Evolutionary conservation across 140 eudicot species (phyloP).

Genomic region (Oenanthe javanica): DNA sequence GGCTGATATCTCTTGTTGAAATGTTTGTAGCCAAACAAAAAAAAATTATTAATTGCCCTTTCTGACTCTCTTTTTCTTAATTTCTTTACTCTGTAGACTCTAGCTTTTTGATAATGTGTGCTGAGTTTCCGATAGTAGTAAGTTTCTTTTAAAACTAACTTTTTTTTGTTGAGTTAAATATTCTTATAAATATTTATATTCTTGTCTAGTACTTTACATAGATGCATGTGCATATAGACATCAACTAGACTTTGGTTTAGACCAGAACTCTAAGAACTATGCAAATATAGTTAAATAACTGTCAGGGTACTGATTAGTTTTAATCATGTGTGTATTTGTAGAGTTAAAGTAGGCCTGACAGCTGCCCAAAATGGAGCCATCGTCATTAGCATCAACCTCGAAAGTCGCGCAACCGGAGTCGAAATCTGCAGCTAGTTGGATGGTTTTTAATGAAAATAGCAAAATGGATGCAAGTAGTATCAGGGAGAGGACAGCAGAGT

Average conservation of each 20-base stretch:
- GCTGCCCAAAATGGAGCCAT: background rate
- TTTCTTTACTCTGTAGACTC: background rate
- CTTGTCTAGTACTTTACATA: background rate
- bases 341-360: background rate
- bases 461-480: constrained; percentile 2
- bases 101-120: background rate
- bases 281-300: background rate
- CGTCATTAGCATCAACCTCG: background rate
- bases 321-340: background rate
- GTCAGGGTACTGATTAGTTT: background rate
- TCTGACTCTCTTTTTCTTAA: background rate
- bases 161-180: background rate
- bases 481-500: constrained; percentile 44
- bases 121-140: background rate
- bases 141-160: background rate
- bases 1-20: constrained; percentile 3
- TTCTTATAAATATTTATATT: background rate
- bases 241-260: background rate
- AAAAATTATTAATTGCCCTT: background rate
- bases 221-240: background rate
- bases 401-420: background rate
- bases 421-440: constrained; percentile 15
- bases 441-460: background rate
- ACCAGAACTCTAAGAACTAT: background rate
- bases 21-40: constrained; percentile 12